These are phyloP conservation scores for Gonapodya prolifera DNA, from an alignment of 192 early-diverging fungal species.

Conservation along the genomic window DNA sequence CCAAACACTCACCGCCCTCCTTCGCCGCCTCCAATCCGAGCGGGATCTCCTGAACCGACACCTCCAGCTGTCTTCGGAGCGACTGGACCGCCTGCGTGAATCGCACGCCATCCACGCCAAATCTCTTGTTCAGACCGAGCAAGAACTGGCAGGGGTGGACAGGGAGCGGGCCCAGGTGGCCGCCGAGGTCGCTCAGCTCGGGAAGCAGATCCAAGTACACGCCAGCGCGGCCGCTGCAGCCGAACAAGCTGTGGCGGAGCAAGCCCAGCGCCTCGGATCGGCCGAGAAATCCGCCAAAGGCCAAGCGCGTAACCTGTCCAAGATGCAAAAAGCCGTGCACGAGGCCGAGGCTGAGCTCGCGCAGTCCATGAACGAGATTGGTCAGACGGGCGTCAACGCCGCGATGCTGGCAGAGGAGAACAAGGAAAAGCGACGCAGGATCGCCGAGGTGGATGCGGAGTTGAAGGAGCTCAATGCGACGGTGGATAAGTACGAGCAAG, in stretches of 20 bases:
- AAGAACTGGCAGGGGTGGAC: constrained; percentile 24
- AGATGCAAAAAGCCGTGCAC: background rate
- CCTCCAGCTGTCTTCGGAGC: constrained; percentile 26
- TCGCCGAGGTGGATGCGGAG: constrained; percentile 26
- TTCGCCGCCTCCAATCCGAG: constrained; percentile 36
- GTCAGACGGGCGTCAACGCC: constrained; percentile 27
- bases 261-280: constrained; percentile 31
- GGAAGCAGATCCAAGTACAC: constrained; percentile 8
- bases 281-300: constrained; percentile 31
- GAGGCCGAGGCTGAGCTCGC: background rate
- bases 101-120: constrained; percentile 30
- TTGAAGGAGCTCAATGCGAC: constrained; percentile 30
- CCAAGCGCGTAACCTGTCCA: constrained; percentile 17
- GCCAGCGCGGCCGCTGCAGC: background rate
- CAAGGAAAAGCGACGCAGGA: constrained; percentile 20
- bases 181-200: background rate
- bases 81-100: constrained; percentile 32
- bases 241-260: constrained; percentile 15
- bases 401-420: constrained; percentile 20
- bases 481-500: constrained; percentile 48
- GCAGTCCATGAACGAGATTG: constrained; percentile 29
- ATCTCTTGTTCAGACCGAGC: constrained; percentile 32
- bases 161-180: constrained; percentile 13
- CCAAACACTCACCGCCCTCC: constrained; percentile 37
- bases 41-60: constrained; percentile 30